phyloP scores from a whole-genome alignment of 768 basidiomycete species.

The Pisolithus tinctorius region DNA sequence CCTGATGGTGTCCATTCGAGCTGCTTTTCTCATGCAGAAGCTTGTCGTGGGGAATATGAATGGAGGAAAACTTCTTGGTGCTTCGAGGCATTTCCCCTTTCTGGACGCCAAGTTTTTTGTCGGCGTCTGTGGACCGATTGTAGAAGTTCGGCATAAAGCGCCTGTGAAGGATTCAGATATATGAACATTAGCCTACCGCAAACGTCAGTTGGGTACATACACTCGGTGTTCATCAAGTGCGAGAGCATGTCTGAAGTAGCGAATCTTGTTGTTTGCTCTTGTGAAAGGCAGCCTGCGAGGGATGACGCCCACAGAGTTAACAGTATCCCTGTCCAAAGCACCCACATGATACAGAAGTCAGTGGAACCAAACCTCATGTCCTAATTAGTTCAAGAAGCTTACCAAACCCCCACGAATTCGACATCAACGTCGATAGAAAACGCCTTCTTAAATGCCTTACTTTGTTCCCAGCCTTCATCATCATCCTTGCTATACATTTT shows the following conservation, averaged over 20 bases:
- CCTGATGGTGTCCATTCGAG: slow-evolving; percentile 6
- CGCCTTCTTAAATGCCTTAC: slow-evolving; percentile 62
- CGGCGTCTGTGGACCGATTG: slow-evolving; percentile 35
- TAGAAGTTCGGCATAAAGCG: slow-evolving; percentile 30
- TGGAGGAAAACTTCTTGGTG: slow-evolving; percentile 14
- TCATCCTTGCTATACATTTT: slow-evolving; percentile 59
- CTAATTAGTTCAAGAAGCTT: slow-evolving; percentile 6
- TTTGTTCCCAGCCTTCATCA: slow-evolving; percentile 53
- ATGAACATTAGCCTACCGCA: not conserved
- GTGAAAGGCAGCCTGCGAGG: slow-evolving; percentile 64
- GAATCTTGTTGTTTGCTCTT: slow-evolving; percentile 50
- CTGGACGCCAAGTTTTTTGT: slow-evolving; percentile 39
- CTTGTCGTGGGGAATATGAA: not conserved
- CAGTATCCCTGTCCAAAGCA: slow-evolving; percentile 55
- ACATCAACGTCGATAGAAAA: slow-evolving; percentile 73
- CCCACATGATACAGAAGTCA: not conserved
- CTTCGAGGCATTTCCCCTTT: slow-evolving; percentile 43
- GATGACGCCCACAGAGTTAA: slow-evolving; percentile 59
- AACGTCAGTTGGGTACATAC: not conserved
- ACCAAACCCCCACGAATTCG: slow-evolving; percentile 74
- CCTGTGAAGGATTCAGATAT: slow-evolving; percentile 5
- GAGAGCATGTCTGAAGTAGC: slow-evolving; percentile 63
- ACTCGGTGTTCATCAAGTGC: slow-evolving; percentile 52
- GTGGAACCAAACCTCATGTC: not conserved
- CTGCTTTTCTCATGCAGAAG: not conserved